These are phyloP conservation scores for Mycena filopes DNA, from an alignment of 768 basidiomycete genomes.

Conservation along the genomic window DNA sequence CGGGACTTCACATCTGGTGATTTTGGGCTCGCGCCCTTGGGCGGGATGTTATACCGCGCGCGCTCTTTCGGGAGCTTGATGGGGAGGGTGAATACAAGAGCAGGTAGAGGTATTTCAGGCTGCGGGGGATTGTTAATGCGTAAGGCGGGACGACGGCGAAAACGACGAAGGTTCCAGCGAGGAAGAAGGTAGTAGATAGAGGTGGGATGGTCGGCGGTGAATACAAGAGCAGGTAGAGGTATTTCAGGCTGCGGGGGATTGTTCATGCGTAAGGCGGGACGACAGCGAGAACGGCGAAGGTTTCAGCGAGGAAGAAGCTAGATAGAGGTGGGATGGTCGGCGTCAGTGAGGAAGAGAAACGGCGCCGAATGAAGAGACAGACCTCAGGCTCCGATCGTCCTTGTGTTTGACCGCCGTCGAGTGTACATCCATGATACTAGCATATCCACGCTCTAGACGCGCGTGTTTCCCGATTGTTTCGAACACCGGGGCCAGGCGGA, in stretches of 20 bases:
- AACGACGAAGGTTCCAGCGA: too few species aligned
- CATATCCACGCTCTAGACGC: slow-evolving; percentile 58
- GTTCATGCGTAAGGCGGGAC: background rate
- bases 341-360: background rate
- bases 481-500: too few species aligned
- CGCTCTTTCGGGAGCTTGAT: slow-evolving; percentile 71
- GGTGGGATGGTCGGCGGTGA: slow-evolving; percentile 67
- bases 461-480: slow-evolving; percentile 60
- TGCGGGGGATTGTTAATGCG: too few species aligned
- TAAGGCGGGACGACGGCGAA: too few species aligned
- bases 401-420: slow-evolving; percentile 38
- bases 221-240: slow-evolving; percentile 78
- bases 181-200: too few species aligned
- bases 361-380: slow-evolving; percentile 27
- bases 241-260: slow-evolving; percentile 61
- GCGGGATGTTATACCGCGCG: slow-evolving; percentile 51
- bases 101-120: slow-evolving; percentile 59
- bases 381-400: slow-evolving; percentile 70
- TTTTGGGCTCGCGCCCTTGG: slow-evolving; percentile 5
- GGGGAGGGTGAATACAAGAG: slow-evolving; percentile 77
- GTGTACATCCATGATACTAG: slow-evolving; percentile 53
- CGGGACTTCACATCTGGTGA: background rate
- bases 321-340: background rate
- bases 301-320: slow-evolving; percentile 60
- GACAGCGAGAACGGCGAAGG: slow-evolving; percentile 38